Base-by-base conservation (phyloP, 345 rosid species). In the Citrus unshiu region DNA sequence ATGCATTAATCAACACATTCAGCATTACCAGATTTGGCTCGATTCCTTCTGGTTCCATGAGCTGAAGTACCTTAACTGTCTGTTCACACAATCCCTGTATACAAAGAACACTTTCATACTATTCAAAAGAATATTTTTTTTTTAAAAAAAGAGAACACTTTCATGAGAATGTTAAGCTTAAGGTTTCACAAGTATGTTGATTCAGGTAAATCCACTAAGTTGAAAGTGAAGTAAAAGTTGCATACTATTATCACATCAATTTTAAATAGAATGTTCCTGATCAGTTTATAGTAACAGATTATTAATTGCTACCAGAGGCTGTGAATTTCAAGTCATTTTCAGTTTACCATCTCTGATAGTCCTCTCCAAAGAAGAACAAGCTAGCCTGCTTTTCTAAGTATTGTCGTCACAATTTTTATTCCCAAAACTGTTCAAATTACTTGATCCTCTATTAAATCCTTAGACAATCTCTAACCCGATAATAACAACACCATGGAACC, bases 1-100 rank as follows among this genome's bases (percentile, higher is more conserved):
- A 88, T 57, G 95, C 91, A 83, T 91, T 91, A 61, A 91, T 90
- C 86, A 91, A 85, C 79, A 90, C 89, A 84, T 91, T 91, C 78
- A 90, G 81, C 92, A 90, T 90, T 64, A 90, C 81, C 46, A 91
- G 73, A 79, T 91, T 91, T 46, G 87, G 86, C 76, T 91, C 93
- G 73, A 83, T 83, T 59, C 95, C 93, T 78, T 90, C 95, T 25
- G 83, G 85, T 81, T 91, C 95, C 92, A 91, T 90, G 72, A 87
- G 88, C 87, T 84, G 84, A 72, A 91, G 91, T 81, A 91, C 92
- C 74, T 89, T 88, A 51, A 90, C 83, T 6, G 92, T 90, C 84
- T 91, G 92, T 70, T 86, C 90, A 75, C 80, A 88, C 25, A 80
- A 77, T 66, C 92, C 89, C 92, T 90, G 86, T 59, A 75, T 29